Conservation (phyloP, 176 grass and related monocot species). For the Aegilops bicornis region DNA sequence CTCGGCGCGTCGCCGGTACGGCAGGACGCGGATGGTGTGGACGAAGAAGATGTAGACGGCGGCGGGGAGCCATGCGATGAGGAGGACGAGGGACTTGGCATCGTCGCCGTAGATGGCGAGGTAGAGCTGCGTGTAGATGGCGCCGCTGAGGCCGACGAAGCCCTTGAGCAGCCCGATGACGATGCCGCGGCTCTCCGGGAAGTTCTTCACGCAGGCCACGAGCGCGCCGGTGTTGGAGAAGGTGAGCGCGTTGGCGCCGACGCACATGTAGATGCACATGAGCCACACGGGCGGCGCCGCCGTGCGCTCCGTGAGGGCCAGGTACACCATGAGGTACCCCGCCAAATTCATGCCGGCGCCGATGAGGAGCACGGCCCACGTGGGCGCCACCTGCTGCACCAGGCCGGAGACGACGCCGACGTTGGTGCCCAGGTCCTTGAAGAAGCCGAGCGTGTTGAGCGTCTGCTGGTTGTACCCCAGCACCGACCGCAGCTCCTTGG, state of each 20-base stretch:
- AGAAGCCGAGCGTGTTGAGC: conserved; percentile 38
- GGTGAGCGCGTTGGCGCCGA: conserved; percentile 37
- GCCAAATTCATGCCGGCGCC: conserved; percentile 33
- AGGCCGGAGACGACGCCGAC: conserved; percentile 45
- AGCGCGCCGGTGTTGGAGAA: conserved; percentile 72
- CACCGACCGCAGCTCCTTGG: conserved; percentile 26
- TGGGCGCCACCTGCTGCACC: conserved; percentile 41
- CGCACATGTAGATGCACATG: conserved; percentile 46
- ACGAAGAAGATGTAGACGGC: conserved; percentile 55
- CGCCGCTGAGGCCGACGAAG: conserved; percentile 81
- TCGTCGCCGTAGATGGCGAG: conserved; percentile 54
- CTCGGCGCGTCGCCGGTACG: neutral
- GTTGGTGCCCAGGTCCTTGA: conserved; percentile 57
- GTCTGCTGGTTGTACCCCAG: conserved; percentile 48
- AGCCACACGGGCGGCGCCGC: conserved; percentile 27
- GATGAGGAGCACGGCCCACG: conserved; percentile 37
- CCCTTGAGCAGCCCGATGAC: conserved; percentile 81
- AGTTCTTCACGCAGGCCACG: conserved; percentile 72
- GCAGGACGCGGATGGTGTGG: conserved; percentile 49
- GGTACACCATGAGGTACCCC: conserved; percentile 42
- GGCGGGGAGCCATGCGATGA: conserved; percentile 59
- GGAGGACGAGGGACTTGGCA: conserved; percentile 38
- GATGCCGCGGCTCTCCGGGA: conserved; percentile 60
- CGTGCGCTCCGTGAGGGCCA: conserved; percentile 19
- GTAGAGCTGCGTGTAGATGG: conserved; percentile 89